Evolutionary conservation across 2,329 filamentous ascomycete genomes (phyloP).

Genomic region (Cladophialophora bantiana): DNA sequence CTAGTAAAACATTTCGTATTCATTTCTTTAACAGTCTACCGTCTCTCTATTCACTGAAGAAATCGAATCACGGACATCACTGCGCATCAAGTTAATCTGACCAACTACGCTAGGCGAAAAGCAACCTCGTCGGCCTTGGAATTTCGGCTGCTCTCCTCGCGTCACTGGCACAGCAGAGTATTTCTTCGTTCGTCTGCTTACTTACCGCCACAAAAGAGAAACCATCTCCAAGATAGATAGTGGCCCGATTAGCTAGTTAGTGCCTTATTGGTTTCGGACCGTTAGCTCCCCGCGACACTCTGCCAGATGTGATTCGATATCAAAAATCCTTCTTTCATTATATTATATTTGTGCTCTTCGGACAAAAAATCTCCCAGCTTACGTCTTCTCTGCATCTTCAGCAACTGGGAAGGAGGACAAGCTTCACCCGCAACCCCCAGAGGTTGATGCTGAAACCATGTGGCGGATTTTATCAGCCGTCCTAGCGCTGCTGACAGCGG

Average conservation of each 20-base stretch:
- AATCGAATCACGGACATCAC: background rate
- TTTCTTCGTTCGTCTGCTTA: constrained; percentile 8
- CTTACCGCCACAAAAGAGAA: background rate
- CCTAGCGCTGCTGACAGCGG: constrained; percentile 26
- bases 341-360: background rate
- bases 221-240: background rate
- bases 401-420: background rate
- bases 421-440: background rate
- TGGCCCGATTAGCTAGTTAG: background rate
- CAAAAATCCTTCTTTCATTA: background rate
- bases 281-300: background rate
- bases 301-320: background rate
- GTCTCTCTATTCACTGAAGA: background rate
- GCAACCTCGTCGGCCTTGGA: background rate
- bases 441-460: constrained; percentile 10
- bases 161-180: background rate
- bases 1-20: background rate
- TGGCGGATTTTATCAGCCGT: constrained; percentile 22
- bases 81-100: background rate
- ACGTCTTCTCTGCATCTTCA: background rate
- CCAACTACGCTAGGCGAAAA: background rate
- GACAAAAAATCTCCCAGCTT: background rate
- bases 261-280: background rate
- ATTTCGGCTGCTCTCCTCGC: background rate
- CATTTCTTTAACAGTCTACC: background rate